Evolutionary conservation across 1,284 basidiomycete species (phyloP).

Genomic region (Cystobasidium slooffiae): DNA sequence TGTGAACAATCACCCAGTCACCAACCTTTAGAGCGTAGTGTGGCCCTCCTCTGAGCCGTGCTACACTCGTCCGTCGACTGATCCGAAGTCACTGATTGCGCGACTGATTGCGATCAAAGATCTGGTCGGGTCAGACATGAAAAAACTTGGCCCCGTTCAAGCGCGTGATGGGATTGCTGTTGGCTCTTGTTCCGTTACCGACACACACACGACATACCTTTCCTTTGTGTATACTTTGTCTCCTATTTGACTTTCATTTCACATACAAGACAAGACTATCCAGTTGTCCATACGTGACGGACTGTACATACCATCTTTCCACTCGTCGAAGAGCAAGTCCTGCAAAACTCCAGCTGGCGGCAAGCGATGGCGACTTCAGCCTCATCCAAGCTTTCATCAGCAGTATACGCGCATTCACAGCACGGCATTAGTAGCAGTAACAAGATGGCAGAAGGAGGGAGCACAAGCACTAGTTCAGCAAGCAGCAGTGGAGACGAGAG

Average conservation of each 20-base stretch:
- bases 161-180: constrained; percentile 2
- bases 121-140: neutral
- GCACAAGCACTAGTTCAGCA: neutral
- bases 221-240: too few species aligned
- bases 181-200: neutral
- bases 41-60: neutral
- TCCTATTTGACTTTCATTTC: too few species aligned
- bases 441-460: neutral
- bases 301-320: neutral
- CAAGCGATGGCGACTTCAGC: constrained; percentile 24
- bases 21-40: neutral
- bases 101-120: constrained; percentile 4
- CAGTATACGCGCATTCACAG: constrained; percentile 14
- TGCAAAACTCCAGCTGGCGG: too few species aligned
- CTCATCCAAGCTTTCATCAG: constrained; percentile 22
- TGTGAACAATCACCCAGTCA: neutral
- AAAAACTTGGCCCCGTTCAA: neutral
- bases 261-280: too few species aligned
- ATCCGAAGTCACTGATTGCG: neutral
- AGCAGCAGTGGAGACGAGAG: constrained; percentile 14
- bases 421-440: neutral
- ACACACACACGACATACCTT: too few species aligned
- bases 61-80: constrained; percentile 10
- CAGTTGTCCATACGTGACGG: too few species aligned
- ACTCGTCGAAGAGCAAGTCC: neutral